Conservation (phyloP, 495 filamentous ascomycete species). For the Penicillium parvum region DNA sequence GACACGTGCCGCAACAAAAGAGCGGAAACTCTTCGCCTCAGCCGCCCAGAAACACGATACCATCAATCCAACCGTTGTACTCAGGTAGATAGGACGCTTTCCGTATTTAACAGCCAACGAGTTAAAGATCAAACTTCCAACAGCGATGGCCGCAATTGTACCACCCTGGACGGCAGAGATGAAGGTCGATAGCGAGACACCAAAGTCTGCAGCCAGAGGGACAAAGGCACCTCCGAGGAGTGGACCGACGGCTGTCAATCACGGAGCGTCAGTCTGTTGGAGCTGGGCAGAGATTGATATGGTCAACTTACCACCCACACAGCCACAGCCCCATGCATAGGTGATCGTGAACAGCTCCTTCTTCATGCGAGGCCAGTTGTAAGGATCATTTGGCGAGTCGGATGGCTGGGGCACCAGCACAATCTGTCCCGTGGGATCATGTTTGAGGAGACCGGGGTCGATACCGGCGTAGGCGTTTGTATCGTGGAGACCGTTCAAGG, state of each 20-base stretch:
- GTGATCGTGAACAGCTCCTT: constrained; percentile 37
- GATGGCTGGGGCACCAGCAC: constrained; percentile 46
- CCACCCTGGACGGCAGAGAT: constrained; percentile 31
- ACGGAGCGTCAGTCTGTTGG: not conserved
- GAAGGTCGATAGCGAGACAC: constrained; percentile 31
- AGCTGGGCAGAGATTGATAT: not conserved
- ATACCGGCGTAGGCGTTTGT: constrained; percentile 25
- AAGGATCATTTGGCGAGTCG: constrained; percentile 44
- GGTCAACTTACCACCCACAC: constrained; percentile 28
- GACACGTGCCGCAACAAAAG: constrained; percentile 51
- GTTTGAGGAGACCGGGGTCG: constrained; percentile 37
- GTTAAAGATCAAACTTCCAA: constrained; percentile 56
- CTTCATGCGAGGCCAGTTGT: constrained; percentile 44
- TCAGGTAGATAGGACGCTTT: constrained; percentile 58
- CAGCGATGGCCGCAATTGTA: constrained; percentile 39
- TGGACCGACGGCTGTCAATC: constrained; percentile 31
- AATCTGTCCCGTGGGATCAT: constrained; percentile 39
- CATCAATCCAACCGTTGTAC: constrained; percentile 55
- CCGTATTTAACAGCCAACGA: constrained; percentile 62
- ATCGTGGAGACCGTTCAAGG: constrained; percentile 20
- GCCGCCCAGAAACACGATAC: constrained; percentile 58
- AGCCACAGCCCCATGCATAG: constrained; percentile 34
- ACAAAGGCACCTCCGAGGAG: constrained; percentile 33
- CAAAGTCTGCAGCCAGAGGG: constrained; percentile 32
- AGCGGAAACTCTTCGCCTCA: constrained; percentile 49